Evolutionary conservation across 345 rosid genomes (phyloP).

Genomic region (Linum usitatissimum): DNA sequence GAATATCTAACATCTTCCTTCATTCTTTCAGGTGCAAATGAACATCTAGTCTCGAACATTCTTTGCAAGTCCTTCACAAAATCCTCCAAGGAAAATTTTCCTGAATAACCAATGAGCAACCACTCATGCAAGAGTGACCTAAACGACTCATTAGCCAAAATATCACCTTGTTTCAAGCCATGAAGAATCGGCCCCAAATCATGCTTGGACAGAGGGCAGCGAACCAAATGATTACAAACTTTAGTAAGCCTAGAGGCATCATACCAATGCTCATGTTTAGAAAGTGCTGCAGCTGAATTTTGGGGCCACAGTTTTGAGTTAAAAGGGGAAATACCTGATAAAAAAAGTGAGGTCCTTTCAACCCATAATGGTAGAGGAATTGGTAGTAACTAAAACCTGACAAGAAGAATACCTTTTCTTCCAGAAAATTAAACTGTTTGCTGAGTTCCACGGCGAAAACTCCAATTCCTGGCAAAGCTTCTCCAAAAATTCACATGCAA

Average conservation of each 20-base stretch:
- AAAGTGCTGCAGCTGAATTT: no score
- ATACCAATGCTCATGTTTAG: no score
- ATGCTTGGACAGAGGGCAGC: slow-evolving; percentile 40
- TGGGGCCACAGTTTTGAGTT: slow-evolving; percentile 36
- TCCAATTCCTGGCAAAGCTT: slow-evolving; percentile 39
- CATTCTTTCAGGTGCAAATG: slow-evolving; percentile 22
- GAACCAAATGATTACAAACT: slow-evolving; percentile 63
- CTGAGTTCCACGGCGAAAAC: slow-evolving; percentile 30
- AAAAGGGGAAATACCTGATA: slow-evolving; percentile 47
- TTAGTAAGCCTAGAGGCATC: slow-evolving; percentile 72
- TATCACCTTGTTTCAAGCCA: slow-evolving; percentile 25
- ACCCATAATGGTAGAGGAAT: slow-evolving; percentile 13
- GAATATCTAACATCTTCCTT: slow-evolving; percentile 26
- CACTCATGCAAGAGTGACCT: slow-evolving; percentile 47
- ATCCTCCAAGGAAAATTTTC: slow-evolving; percentile 41
- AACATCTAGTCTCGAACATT: slow-evolving; percentile 34
- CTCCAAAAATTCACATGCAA: slow-evolving; percentile 27
- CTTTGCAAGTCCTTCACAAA: slow-evolving; percentile 42
- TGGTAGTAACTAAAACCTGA: background rate
- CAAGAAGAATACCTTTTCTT: slow-evolving; percentile 42
- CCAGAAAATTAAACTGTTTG: slow-evolving; percentile 38
- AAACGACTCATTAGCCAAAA: slow-evolving; percentile 29
- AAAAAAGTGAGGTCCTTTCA: slow-evolving; percentile 15
- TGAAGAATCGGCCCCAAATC: slow-evolving; percentile 44
- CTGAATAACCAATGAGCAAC: slow-evolving; percentile 46